A percentile compares a stretch with the other conserved stretches of the same genome.
Evolutionary conservation across 2,329 filamentous ascomycete genomes (phyloP).

Genomic region (Monilinia aucupariae): DNA sequence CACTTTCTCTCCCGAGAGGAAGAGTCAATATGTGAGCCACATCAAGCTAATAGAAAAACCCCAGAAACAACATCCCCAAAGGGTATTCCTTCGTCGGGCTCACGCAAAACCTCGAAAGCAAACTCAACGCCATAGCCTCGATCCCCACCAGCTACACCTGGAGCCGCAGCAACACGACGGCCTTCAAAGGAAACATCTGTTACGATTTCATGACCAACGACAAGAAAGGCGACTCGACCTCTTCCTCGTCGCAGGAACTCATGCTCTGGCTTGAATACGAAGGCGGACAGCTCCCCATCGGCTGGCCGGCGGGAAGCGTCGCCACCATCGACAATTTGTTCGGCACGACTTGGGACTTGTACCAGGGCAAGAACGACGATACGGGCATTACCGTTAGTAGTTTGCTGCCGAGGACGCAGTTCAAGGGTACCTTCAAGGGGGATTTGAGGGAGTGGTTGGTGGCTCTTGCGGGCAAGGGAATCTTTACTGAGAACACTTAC

Average conservation of each 20-base stretch:
- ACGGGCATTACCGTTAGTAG: background rate
- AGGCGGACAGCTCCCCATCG: background rate
- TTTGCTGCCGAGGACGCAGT: background rate
- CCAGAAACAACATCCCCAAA: slow-evolving; percentile 1
- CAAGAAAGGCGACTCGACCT: slow-evolving; percentile 16
- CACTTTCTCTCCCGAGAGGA: too few species aligned
- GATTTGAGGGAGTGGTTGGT: slow-evolving; percentile 5
- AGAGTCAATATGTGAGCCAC: background rate
- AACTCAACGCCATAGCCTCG: background rate
- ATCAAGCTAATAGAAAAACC: background rate
- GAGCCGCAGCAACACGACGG: background rate
- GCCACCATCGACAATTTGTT: background rate
- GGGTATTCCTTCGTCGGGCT: background rate
- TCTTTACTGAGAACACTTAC: background rate
- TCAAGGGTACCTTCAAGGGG: background rate
- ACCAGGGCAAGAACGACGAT: background rate
- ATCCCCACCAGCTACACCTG: slow-evolving; percentile 2
- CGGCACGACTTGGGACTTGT: slow-evolving; percentile 5
- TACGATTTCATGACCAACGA: slow-evolving; percentile 9
- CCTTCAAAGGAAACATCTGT: slow-evolving; percentile 5
- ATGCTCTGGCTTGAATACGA: slow-evolving; percentile 4
- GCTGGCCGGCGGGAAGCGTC: background rate
- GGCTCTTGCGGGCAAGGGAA: background rate
- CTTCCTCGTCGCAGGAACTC: background rate
- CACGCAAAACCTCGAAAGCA: background rate